Percentiles rank a stretch among this genome's conserved stretches.
Evolutionary conservation across 768 basidiomycete species (phyloP).

Genomic region (Guyanaporus albipodus): DNA sequence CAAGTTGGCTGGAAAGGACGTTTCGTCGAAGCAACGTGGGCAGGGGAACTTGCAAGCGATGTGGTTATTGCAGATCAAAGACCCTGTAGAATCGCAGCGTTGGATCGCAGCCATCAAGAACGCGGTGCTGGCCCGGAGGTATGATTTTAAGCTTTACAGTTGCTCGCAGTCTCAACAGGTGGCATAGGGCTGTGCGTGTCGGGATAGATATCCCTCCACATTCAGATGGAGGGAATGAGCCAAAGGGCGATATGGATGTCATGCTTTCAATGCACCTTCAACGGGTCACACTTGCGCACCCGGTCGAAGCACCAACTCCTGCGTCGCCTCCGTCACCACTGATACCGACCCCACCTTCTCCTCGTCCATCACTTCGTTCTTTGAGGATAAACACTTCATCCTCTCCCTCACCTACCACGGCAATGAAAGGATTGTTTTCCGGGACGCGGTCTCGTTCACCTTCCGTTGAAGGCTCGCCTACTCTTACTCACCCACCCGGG

Average conservation of each 20-base stretch:
- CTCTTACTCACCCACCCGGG: slow-evolving; percentile 32
- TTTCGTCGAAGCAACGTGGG: slow-evolving; percentile 38
- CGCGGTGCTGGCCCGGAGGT: slow-evolving; percentile 71
- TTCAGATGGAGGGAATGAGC: slow-evolving; percentile 48
- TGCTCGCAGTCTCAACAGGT: neutral
- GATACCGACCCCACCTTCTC: slow-evolving; percentile 26
- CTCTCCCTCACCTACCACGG: slow-evolving; percentile 13
- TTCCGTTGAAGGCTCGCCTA: slow-evolving; percentile 43
- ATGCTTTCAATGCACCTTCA: slow-evolving; percentile 77
- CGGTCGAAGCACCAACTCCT: slow-evolving; percentile 9
- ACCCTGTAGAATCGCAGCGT: slow-evolving; percentile 57
- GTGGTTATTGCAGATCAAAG: slow-evolving; percentile 68
- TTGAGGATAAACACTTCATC: slow-evolving; percentile 18
- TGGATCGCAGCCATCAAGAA: slow-evolving; percentile 78
- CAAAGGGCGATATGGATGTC: slow-evolving; percentile 78
- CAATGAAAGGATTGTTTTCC: slow-evolving; percentile 21
- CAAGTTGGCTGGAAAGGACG: slow-evolving; percentile 64
- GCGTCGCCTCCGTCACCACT: slow-evolving; percentile 12
- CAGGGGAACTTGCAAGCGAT: slow-evolving; percentile 11
- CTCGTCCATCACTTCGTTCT: slow-evolving; percentile 27
- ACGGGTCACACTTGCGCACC: slow-evolving; percentile 41
- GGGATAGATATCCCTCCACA: slow-evolving; percentile 52
- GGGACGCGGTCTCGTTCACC: slow-evolving; percentile 27
- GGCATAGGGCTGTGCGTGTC: slow-evolving; percentile 58
- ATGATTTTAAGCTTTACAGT: neutral